A percentile compares a stretch with the other conserved stretches of the same genome.
These are phyloP conservation scores for Pseudocercospora vitis DNA, from an alignment of 2,329 filamentous ascomycete genomes.

Conservation along the genomic window DNA sequence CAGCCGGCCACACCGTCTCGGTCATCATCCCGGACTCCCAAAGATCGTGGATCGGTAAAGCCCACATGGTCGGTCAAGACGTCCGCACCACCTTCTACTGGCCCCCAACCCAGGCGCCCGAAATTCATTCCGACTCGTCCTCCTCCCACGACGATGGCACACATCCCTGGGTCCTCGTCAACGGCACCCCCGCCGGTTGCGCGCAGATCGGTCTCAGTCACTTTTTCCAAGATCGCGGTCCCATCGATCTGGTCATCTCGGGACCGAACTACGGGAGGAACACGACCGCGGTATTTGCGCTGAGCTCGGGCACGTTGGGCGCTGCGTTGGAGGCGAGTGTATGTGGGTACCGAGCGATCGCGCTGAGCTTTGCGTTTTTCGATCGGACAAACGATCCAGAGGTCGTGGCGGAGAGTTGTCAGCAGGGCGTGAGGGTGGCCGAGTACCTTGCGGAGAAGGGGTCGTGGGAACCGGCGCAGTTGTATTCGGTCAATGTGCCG, in stretches of 20 bases:
- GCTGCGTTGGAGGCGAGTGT: slow-evolving; percentile 53
- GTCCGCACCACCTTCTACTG: slow-evolving; percentile 67
- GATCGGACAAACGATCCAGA: slow-evolving; percentile 76
- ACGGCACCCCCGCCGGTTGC: slow-evolving; percentile 52
- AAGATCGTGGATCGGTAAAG: slow-evolving; percentile 97
- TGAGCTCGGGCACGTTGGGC: slow-evolving; percentile 52
- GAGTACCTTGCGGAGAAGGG: slow-evolving; percentile 77
- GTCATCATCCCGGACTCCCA: slow-evolving; percentile 89
- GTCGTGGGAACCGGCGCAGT: slow-evolving; percentile 57
- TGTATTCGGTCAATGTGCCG: slow-evolving; percentile 93
- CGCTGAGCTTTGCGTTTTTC: slow-evolving; percentile 88
- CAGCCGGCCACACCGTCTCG: slow-evolving; percentile 80
- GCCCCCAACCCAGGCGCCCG: slow-evolving; percentile 44
- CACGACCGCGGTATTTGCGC: slow-evolving; percentile 51
- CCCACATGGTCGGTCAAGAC: slow-evolving; percentile 81
- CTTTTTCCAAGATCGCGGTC: slow-evolving; percentile 48
- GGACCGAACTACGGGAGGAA: slow-evolving; percentile 55
- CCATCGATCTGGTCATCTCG: slow-evolving; percentile 48
- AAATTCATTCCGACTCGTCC: slow-evolving; percentile 24
- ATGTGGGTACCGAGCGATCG: slow-evolving; percentile 62
- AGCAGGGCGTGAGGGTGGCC: slow-evolving; percentile 72
- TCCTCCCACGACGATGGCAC: slow-evolving; percentile 38
- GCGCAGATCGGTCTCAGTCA: slow-evolving; percentile 51
- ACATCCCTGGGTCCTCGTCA: slow-evolving; percentile 51
- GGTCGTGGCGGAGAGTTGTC: slow-evolving; percentile 75